phyloP scores from a whole-genome alignment of 1,284 basidiomycete species.

The Boletellus sp. region DNA sequence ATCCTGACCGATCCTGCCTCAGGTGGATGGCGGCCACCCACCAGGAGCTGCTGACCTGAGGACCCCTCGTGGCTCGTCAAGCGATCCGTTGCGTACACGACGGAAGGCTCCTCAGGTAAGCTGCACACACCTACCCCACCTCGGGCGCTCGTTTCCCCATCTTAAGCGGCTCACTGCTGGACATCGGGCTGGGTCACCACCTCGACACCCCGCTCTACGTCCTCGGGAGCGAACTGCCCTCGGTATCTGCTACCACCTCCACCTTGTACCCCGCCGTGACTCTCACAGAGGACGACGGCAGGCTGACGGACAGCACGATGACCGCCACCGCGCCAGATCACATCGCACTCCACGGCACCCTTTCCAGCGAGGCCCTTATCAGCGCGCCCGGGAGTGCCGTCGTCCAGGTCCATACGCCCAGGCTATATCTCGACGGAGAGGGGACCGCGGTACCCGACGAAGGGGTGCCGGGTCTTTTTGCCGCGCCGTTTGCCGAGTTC shows the following conservation, averaged over 20 bases:
- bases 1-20: neutral
- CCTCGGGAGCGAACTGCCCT: constrained; percentile 9
- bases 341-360: constrained; percentile 9
- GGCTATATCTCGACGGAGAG: constrained; percentile 12
- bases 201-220: constrained; percentile 14
- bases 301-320: constrained; percentile 6
- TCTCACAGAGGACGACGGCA: constrained; percentile 14
- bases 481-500: constrained; percentile 11
- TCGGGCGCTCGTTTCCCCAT: no score
- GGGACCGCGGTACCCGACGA: constrained; percentile 2
- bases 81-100: constrained; percentile 4
- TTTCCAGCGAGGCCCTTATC: constrained; percentile 11
- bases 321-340: constrained; percentile 9
- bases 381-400: constrained; percentile 5
- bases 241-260: constrained; percentile 11
- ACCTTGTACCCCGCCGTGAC: constrained; percentile 10
- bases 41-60: constrained; percentile 6
- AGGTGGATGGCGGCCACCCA: constrained; percentile 7
- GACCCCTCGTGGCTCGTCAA: constrained; percentile 14
- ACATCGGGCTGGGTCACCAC: constrained; percentile 11
- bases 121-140: neutral
- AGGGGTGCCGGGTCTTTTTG: neutral
- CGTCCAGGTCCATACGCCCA: constrained; percentile 11
- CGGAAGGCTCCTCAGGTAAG: constrained; percentile 5
- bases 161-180: constrained; percentile 8